Conservation (phyloP, 805 yeast species). For the Komagataella ulmi region DNA sequence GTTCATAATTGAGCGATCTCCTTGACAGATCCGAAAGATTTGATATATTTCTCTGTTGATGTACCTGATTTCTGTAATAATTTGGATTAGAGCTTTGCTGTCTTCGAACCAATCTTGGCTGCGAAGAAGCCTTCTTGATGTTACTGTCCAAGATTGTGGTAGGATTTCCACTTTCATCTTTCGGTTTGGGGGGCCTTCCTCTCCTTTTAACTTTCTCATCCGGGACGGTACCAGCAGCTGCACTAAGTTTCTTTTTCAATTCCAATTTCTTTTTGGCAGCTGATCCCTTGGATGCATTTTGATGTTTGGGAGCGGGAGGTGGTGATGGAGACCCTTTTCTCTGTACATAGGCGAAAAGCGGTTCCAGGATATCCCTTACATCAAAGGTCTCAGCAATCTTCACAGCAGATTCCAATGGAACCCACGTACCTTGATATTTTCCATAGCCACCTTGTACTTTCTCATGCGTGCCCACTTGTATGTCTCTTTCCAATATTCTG, state of each 20-base stretch:
- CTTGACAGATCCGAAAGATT: not conserved
- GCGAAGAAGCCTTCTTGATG: not conserved
- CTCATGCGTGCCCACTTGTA: constrained; percentile 82
- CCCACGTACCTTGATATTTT: constrained; percentile 95
- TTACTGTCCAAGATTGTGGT: not conserved
- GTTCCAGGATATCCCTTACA: constrained; percentile 46
- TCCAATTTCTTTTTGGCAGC: not conserved
- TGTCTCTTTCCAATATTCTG: constrained; percentile 82
- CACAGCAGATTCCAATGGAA: constrained; percentile 66
- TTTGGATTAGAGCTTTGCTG: not conserved
- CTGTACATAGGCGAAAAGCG: constrained; percentile 50
- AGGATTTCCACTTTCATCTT: constrained; percentile 4
- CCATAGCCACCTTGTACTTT: constrained; percentile 97
- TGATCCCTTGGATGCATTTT: constrained; percentile 27
- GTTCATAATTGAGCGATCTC: constrained; percentile 1
- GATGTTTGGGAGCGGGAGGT: constrained; percentile 54
- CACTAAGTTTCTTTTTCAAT: not conserved
- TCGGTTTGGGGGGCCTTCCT: constrained; percentile 17
- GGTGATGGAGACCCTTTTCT: constrained; percentile 37
- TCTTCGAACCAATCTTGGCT: not conserved
- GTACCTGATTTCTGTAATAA: not conserved
- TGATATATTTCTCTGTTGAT: not conserved
- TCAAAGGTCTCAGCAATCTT: constrained; percentile 53
- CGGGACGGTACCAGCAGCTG: constrained; percentile 3
- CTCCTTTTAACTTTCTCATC: constrained; percentile 12